Evolutionary conservation across 1,284 basidiomycete genomes (phyloP).

Genomic region (Rhizopogon parksii): DNA sequence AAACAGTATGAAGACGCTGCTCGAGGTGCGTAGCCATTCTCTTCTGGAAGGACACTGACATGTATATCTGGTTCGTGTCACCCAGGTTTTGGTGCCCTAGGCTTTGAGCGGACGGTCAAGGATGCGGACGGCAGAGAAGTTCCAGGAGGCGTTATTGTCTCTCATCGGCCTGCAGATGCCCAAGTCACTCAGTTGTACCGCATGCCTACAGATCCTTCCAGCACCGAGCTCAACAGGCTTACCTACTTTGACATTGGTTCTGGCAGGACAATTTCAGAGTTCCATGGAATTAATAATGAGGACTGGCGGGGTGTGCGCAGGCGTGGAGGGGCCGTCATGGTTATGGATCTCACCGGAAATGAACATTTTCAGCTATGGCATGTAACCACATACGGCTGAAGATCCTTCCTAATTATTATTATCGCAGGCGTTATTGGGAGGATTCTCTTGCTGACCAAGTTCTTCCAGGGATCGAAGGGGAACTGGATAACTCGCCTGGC

Average conservation of each 20-base stretch:
- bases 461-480: slow-evolving; percentile 27
- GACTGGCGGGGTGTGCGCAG: slow-evolving; percentile 32
- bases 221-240: slow-evolving; percentile 26
- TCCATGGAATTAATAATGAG: slow-evolving; percentile 27
- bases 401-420: background rate
- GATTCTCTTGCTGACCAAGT: slow-evolving; percentile 20
- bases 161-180: slow-evolving; percentile 30
- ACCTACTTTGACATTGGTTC: slow-evolving; percentile 32
- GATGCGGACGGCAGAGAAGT: slow-evolving; percentile 7
- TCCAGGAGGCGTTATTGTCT: slow-evolving; percentile 24
- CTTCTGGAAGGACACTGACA: background rate
- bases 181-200: slow-evolving; percentile 32
- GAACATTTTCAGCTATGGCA: slow-evolving; percentile 35
- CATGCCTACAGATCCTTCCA: slow-evolving; percentile 21
- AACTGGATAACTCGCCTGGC: slow-evolving; percentile 31
- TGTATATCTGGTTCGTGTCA: background rate
- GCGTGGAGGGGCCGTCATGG: slow-evolving; percentile 31
- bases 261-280: slow-evolving; percentile 27
- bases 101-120: slow-evolving; percentile 18
- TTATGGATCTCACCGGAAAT: slow-evolving; percentile 35
- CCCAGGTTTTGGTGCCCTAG: slow-evolving; percentile 20
- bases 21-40: slow-evolving; percentile 18
- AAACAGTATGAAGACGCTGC: slow-evolving; percentile 31
- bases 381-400: background rate
- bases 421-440: slow-evolving; percentile 36